Conservation (phyloP, 768 basidiomycete genomes). For the Tulasnella calospora region DNA sequence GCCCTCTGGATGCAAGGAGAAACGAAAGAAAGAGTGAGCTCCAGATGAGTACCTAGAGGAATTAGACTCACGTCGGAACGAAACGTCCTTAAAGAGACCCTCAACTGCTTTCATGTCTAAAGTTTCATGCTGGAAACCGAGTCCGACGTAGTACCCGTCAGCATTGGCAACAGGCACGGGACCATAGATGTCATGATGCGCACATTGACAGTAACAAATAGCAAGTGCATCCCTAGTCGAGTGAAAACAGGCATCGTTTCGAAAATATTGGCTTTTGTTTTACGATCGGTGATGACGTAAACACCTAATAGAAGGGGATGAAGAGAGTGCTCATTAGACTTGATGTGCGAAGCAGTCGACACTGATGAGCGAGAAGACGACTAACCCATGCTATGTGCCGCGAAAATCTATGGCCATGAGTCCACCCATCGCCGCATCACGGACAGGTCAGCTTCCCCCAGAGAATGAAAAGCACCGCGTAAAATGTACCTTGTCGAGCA, state of each 20-base stretch:
- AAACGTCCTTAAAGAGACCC: constrained; percentile 50
- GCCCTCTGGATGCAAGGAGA: constrained; percentile 17
- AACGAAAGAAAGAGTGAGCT: too few relatives aligned
- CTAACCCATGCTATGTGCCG: constrained; percentile 15
- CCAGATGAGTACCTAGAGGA: background rate
- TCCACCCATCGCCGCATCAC: background rate
- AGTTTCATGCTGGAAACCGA: constrained; percentile 30
- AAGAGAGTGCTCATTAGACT: background rate
- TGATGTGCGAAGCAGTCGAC: too few relatives aligned
- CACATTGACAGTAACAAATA: constrained; percentile 52
- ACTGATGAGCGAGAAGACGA: background rate
- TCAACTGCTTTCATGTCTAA: constrained; percentile 49
- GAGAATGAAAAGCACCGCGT: background rate
- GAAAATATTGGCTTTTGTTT: constrained; percentile 49
- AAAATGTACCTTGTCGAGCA: constrained; percentile 18
- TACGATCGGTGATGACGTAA: constrained; percentile 37
- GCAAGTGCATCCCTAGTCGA: constrained; percentile 68
- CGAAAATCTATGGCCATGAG: background rate
- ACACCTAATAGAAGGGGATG: constrained; percentile 26
- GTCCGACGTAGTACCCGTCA: constrained; percentile 28
- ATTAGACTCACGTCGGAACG: constrained; percentile 42
- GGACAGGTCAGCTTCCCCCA: background rate
- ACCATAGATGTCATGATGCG: background rate
- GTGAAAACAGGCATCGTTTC: constrained; percentile 73
- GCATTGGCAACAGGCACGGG: constrained; percentile 24